These are phyloP conservation scores for Hericium alpestre DNA, from an alignment of 768 basidiomycete species.

Conservation along the genomic window DNA sequence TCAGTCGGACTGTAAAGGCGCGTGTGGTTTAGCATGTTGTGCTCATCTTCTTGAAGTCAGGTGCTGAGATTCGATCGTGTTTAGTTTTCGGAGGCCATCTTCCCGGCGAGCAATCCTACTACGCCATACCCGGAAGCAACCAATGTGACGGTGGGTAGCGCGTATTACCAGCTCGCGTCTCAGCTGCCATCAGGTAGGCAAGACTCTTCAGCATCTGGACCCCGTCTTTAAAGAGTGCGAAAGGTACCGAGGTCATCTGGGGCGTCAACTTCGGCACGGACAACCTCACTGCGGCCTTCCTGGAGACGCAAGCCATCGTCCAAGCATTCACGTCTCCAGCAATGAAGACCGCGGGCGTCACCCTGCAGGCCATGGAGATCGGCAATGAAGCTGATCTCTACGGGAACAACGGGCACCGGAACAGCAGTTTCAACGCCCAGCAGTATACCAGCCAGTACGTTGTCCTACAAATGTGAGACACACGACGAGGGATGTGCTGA, in stretches of 20 bases:
- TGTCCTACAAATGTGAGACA: not conserved
- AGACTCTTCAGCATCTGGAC: not conserved
- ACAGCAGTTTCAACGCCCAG: constrained; percentile 26
- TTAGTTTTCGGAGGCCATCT: constrained; percentile 37
- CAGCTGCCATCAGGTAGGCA: constrained; percentile 39
- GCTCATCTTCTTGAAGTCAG: not conserved
- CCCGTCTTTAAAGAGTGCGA: too few species aligned
- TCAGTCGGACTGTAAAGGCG: constrained; percentile 37
- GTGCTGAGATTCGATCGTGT: not conserved
- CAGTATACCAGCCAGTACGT: constrained; percentile 43
- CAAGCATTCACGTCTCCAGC: constrained; percentile 35
- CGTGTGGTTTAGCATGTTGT: not conserved
- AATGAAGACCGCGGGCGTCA: constrained; percentile 30
- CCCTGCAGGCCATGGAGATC: constrained; percentile 47
- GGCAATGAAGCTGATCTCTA: constrained; percentile 58
- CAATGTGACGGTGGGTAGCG: constrained; percentile 46
- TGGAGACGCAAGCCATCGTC: constrained; percentile 37
- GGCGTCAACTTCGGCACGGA: constrained; percentile 50
- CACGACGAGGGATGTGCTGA: not conserved
- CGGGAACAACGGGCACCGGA: constrained; percentile 31
- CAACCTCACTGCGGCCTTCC: constrained; percentile 27
- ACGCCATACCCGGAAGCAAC: constrained; percentile 61
- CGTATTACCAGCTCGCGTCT: constrained; percentile 41
- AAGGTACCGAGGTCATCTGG: constrained; percentile 43
- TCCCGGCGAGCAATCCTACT: constrained; percentile 36